These are phyloP conservation scores for Cladosporium sp. DNA, from an alignment of 2,329 filamentous ascomycete species.

Conservation along the genomic window DNA sequence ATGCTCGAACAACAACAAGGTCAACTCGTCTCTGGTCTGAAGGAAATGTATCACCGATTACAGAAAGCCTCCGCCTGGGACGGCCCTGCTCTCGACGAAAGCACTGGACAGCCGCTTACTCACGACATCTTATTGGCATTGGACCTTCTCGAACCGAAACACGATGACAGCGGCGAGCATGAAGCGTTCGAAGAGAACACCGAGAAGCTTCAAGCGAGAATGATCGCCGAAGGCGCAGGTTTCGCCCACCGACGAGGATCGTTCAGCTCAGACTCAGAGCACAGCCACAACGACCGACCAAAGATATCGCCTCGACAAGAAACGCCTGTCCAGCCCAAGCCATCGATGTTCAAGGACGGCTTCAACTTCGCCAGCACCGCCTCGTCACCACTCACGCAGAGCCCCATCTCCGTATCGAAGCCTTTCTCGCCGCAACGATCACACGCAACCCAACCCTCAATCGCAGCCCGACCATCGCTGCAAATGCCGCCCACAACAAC, in stretches of 20 bases:
- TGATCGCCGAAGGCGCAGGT: constrained; percentile 48
- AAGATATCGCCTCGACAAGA: constrained; percentile 22
- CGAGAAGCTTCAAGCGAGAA: constrained; percentile 47
- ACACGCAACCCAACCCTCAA: background rate
- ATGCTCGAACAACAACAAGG: constrained; percentile 61
- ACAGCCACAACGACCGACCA: constrained; percentile 36
- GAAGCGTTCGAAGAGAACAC: constrained; percentile 55
- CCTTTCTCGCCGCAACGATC: constrained; percentile 1
- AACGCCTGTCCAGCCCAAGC: constrained; percentile 31
- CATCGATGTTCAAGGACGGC: constrained; percentile 24
- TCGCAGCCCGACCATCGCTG: constrained; percentile 17
- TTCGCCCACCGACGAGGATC: constrained; percentile 49
- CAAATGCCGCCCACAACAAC: constrained; percentile 16
- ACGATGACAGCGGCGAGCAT: constrained; percentile 39
- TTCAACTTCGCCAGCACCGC: constrained; percentile 24
- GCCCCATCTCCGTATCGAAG: constrained; percentile 18
- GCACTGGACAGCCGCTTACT: constrained; percentile 53
- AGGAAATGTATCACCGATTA: constrained; percentile 53
- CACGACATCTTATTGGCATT: constrained; percentile 58
- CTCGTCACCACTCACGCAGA: constrained; percentile 22
- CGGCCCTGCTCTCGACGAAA: constrained; percentile 47
- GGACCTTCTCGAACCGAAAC: constrained; percentile 49
- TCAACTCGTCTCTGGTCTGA: constrained; percentile 55
- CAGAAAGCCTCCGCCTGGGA: constrained; percentile 50
- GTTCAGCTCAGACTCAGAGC: constrained; percentile 53